These are phyloP conservation scores for Asterophora parasitica DNA, from an alignment of 768 basidiomycete genomes.

Conservation along the genomic window DNA sequence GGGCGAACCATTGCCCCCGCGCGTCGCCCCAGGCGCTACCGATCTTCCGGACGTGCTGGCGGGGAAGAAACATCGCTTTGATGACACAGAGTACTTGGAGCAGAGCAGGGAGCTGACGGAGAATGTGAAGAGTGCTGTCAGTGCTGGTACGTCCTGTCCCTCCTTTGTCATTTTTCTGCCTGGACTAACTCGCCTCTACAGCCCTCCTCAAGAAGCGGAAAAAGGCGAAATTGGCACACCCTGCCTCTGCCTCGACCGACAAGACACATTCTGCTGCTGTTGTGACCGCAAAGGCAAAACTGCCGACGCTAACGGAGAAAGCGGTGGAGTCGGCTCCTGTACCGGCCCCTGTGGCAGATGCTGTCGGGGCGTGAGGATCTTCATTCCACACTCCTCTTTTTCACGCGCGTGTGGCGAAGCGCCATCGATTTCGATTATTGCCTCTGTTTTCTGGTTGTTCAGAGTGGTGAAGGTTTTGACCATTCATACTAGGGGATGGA, in stretches of 20 bases:
- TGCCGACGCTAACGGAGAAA: not conserved
- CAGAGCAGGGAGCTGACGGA: conserved; percentile 89
- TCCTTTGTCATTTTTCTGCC: not conserved
- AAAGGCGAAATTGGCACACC: conserved; percentile 49
- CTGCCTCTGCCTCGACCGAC: conserved; percentile 10
- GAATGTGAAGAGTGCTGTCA: conserved; percentile 86
- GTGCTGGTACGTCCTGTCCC: conserved; percentile 53
- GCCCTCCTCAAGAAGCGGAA: conserved; percentile 74
- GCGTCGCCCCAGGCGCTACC: conserved; percentile 14
- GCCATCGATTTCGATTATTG: not conserved
- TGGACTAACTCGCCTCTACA: conserved; percentile 21
- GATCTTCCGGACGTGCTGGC: conserved; percentile 44
- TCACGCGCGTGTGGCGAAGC: too few species aligned
- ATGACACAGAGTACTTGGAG: conserved; percentile 90
- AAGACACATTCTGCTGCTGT: too few species aligned
- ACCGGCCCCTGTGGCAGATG: conserved; percentile 9
- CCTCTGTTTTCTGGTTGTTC: not conserved
- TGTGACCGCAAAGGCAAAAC: not conserved
- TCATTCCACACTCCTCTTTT: too few species aligned
- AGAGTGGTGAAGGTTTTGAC: too few species aligned
- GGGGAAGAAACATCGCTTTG: conserved; percentile 84
- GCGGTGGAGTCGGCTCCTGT: conserved; percentile 4
- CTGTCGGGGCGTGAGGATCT: conserved; percentile 12
- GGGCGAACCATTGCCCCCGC: conserved; percentile 27
- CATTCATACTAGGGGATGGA: not conserved